Evolutionary conservation across 2,329 filamentous ascomycete species (phyloP).

Genomic region (Colletotrichum chrysophilum): DNA sequence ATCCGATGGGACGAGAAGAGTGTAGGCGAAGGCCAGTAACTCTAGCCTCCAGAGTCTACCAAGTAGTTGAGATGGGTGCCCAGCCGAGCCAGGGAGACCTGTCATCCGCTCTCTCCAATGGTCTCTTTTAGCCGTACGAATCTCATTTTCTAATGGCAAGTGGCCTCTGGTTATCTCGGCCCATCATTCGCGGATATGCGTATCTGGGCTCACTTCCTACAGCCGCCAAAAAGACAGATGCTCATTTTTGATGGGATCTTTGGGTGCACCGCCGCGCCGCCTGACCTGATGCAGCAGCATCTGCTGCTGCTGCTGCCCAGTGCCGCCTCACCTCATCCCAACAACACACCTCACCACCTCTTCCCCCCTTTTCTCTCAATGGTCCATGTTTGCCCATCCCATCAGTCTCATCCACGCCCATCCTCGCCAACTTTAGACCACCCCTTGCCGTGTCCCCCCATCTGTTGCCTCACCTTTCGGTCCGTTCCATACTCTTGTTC

Average conservation of each 20-base stretch:
- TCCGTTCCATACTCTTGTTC: not conserved
- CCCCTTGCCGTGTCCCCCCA: not conserved
- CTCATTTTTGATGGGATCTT: not conserved
- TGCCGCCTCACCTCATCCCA: not conserved
- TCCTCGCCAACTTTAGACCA: not conserved
- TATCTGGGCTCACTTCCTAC: conserved; percentile 2
- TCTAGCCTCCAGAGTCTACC: not conserved
- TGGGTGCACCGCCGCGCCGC: not conserved
- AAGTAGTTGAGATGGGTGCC: not conserved
- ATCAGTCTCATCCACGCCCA: not conserved
- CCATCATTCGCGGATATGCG: not conserved
- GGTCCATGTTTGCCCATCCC: not conserved
- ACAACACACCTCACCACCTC: not conserved
- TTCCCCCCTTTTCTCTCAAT: not conserved
- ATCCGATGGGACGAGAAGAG: not conserved
- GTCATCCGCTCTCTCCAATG: not conserved
- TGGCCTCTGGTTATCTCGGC: not conserved
- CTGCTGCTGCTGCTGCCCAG: not conserved
- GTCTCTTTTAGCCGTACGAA: not conserved
- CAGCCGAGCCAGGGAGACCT: not conserved
- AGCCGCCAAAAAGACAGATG: not conserved
- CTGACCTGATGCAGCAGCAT: not conserved
- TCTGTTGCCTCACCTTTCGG: not conserved
- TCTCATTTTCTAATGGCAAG: not conserved
- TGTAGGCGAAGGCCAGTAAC: not conserved